Base-by-base conservation (phyloP, 768 basidiomycete genomes). In the Russula griseocarnosa region DNA sequence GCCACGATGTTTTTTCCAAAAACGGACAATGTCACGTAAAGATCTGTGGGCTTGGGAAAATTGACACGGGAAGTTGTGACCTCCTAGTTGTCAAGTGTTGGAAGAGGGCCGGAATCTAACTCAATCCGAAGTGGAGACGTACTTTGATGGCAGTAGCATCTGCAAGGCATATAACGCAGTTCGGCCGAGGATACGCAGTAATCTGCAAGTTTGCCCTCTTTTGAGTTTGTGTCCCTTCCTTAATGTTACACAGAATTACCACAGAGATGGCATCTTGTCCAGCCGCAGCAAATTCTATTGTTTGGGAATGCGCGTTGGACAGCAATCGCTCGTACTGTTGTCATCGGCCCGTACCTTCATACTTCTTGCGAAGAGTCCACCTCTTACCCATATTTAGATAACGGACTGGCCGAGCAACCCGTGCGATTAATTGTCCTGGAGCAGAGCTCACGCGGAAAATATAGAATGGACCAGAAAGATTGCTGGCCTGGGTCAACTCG, bases 1-100 rank as follows among this genome's bases (percentile, higher is more conserved):
- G 78, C 80, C n/a, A 88, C 79, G 50, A 88, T 83, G 66, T 88
- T 90, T 7, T 70, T 69, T 7, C 87, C 86, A 69, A 81, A 88
- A 61, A 83, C 76, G 0, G 73, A 62, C 20, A 88, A 72, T 18
- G 76, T 64, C 1, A 52, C 65, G 66, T 87, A 87, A 30, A 75
- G 69, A 5, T 78, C 66, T 0, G 82, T 69, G 9, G 83, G 81
- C 67, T 88, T 88, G 0, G 84, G 82, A 66, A 86, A 88, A 16
- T 80, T 79, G 11, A 77, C 73, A 14, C 82, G 76, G 26, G 78
- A 76, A 16, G 75, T 74, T 3, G 78, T 76, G 6, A 86, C 74
- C 71, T 85, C 83, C 84, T 86, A 66, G n/a, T 28, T n/a, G 28
- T 73, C 42, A 13, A 40, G 52, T 16, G 14, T 60, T 20, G 51